Conservation (phyloP, 192 early-diverging fungal genomes). For the Backusella australiensis region DNA sequence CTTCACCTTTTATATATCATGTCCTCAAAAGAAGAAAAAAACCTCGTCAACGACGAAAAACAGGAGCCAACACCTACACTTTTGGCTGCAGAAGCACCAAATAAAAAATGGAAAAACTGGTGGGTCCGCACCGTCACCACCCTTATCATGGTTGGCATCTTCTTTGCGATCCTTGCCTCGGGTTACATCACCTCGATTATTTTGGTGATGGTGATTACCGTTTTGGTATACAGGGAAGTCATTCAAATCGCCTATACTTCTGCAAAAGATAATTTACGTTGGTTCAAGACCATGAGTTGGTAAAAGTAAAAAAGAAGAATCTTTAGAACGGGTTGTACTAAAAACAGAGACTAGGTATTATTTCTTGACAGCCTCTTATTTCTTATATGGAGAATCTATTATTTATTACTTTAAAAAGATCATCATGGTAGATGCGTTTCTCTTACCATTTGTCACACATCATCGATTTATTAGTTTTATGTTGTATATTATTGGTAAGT, state of each 20-base stretch:
- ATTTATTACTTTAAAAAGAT: slow-evolving; percentile 85
- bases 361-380: slow-evolving; percentile 84
- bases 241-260: slow-evolving; percentile 83
- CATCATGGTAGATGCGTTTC: slow-evolving; percentile 80
- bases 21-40: neutral
- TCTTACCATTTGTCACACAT: slow-evolving; percentile 83
- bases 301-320: slow-evolving; percentile 14
- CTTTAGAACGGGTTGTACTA: neutral
- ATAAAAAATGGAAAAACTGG: slow-evolving; percentile 76
- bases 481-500: slow-evolving; percentile 74
- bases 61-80: slow-evolving; percentile 14
- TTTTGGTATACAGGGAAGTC: slow-evolving; percentile 89
- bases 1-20: neutral
- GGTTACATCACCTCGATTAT: slow-evolving; percentile 86
- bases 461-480: slow-evolving; percentile 92
- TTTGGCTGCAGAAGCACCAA: slow-evolving; percentile 42
- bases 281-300: slow-evolving; percentile 91
- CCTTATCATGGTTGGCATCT: slow-evolving; percentile 86
- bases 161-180: slow-evolving; percentile 67
- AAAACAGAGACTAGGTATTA: slow-evolving; percentile 63
- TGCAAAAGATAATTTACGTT: slow-evolving; percentile 77
- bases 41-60: neutral
- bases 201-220: slow-evolving; percentile 80
- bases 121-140: slow-evolving; percentile 81
- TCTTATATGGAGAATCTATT: slow-evolving; percentile 90